Base-by-base conservation (phyloP, 2,329 filamentous ascomycete species). In the Sporothrix phasma region DNA sequence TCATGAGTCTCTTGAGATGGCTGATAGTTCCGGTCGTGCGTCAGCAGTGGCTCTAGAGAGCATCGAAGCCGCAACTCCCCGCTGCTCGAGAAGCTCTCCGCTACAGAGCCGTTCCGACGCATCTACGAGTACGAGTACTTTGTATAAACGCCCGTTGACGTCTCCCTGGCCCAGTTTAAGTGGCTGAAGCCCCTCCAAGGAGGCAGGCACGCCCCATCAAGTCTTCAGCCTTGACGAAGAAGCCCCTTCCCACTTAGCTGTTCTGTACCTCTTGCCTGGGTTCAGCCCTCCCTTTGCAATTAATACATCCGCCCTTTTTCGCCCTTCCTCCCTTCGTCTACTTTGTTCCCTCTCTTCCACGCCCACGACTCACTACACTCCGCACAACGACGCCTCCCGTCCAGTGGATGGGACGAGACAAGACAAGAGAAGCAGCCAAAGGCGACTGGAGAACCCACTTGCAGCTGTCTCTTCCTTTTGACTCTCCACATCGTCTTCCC, bases 221-320 rank as follows among this genome's bases (percentile, higher is more conserved):
- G 24, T 15, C 24, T 45, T 59, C 54, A 15, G 17, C 34, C 49
- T 62, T 41, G 45, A 62, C 26, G 34, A 62, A 62, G 31, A 26
- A 43, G 15, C 59, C 53, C 46, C 31, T 60, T 46, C 49, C 26
- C 34, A 37, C 34, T 37, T 37, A 37, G 34, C 34, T 17, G 46
- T 53, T 46, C 37, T n/a, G 29, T 64, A 29, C 37, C 37, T 46
- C 46, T 61, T 49, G 26, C 51, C 59, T 62, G 45, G 53, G 46
- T 56, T 45, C 47, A 51, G 49, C 58, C 34, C 60, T 62, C 45
- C 46, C 60, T 62, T 53, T 51, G 46, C 53, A 62, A 65, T 65
- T 51, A 47, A 59, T 39, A 45, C 37, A 31, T 13, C 59, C 64
- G 53, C 59, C 64, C 63, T 56, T 53, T 41, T 49, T 45, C 62